A percentile compares a stretch with the other conserved stretches of the same genome.
Conservation (phyloP, 2,329 filamentous ascomycete genomes). For the Gaeumannomyces sp. region DNA sequence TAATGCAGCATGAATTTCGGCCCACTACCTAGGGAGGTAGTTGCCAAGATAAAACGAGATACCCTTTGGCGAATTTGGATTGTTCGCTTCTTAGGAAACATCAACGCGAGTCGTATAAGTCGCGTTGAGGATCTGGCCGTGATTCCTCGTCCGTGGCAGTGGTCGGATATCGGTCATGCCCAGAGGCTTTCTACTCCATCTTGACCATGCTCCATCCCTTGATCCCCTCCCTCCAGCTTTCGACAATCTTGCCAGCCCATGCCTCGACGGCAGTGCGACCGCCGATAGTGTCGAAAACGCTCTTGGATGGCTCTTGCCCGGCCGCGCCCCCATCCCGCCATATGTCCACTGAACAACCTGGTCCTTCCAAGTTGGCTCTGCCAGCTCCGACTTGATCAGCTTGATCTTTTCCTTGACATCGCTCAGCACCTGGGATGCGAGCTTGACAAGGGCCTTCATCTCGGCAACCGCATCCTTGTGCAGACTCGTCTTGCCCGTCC, state of each 20-base stretch:
- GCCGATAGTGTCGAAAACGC: slow-evolving; percentile 23
- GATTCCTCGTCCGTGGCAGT: neutral
- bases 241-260: slow-evolving; percentile 29
- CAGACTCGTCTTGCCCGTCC: slow-evolving; percentile 24
- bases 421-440: slow-evolving; percentile 17
- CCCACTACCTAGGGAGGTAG: neutral
- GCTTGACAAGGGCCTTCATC: slow-evolving; percentile 20
- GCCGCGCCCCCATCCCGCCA: slow-evolving; percentile 14
- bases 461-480: slow-evolving; percentile 28
- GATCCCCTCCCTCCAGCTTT: slow-evolving; percentile 32
- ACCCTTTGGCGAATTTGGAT: neutral
- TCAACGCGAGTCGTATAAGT: too few species aligned
- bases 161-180: neutral
- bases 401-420: slow-evolving; percentile 27
- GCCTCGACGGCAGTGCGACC: slow-evolving; percentile 24
- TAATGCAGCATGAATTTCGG: too few species aligned
- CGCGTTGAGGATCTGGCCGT: too few species aligned
- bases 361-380: slow-evolving; percentile 31
- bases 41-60: neutral
- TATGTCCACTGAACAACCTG: slow-evolving; percentile 28
- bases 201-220: slow-evolving; percentile 30
- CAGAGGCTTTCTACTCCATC: slow-evolving; percentile 21
- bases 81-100: neutral
- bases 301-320: slow-evolving; percentile 18
- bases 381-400: slow-evolving; percentile 23